Conservation (phyloP, 2,329 filamentous ascomycete genomes). For the Neocatenulostroma microsporum region DNA sequence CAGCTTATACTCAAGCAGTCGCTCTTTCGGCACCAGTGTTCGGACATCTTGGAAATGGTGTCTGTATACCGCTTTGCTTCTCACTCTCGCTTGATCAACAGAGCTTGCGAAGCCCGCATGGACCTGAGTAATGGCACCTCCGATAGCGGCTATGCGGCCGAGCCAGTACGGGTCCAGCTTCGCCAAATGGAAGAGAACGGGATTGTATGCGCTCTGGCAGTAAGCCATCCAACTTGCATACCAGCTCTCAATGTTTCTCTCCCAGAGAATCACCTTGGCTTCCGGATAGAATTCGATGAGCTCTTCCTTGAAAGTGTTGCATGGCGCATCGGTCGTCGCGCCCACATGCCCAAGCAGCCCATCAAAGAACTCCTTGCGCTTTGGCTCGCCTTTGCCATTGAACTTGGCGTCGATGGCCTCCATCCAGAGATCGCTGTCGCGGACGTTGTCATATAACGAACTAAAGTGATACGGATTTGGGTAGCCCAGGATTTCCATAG, state of each 20-base stretch:
- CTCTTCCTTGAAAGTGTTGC: conserved; percentile 10
- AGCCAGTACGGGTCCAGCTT: not conserved
- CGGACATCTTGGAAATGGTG: conserved; percentile 1
- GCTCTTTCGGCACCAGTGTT: not conserved
- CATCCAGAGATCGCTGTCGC: not conserved
- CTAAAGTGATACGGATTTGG: conserved; percentile 8
- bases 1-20: conserved; percentile 14
- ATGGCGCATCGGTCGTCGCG: conserved; percentile 14
- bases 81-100: not conserved
- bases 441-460: conserved; percentile 6
- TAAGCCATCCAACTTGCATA: not conserved
- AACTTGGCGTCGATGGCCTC: not conserved
- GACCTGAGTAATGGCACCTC: not conserved
- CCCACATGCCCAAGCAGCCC: conserved; percentile 54
- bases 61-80: not conserved
- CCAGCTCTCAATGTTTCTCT: not conserved
- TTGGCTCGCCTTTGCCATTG: not conserved
- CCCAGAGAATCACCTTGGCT: conserved; percentile 9
- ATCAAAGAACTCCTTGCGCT: conserved; percentile 54
- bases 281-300: conserved; percentile 14
- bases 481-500: conserved; percentile 15
- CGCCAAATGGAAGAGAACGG: not conserved
- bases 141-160: not conserved
- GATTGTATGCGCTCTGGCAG: too few species aligned
- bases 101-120: not conserved